phyloP scores from a whole-genome alignment of 129 eudicot genomes.

The Ambrosia trifida region DNA sequence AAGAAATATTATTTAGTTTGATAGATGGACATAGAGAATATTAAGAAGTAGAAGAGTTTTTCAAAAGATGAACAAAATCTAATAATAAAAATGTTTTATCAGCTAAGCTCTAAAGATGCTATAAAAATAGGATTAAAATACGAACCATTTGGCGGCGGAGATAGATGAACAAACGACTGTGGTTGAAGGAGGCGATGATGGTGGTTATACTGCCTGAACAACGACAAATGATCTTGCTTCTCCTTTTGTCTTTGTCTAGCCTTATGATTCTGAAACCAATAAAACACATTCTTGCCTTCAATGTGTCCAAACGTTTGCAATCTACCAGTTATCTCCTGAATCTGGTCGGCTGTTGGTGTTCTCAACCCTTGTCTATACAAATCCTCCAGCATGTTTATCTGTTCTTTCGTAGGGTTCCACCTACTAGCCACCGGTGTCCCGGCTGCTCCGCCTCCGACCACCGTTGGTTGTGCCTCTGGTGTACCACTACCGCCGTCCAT shows the following conservation, averaged over 20 bases:
- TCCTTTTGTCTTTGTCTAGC: slow-evolving; percentile 82
- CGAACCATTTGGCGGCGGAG: slow-evolving; percentile 50
- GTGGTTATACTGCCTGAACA: slow-evolving; percentile 34
- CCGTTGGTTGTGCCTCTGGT: neutral
- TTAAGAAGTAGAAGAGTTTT: no score
- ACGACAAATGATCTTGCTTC: slow-evolving; percentile 49
- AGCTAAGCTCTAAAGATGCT: neutral
- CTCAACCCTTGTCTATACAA: slow-evolving; percentile 61
- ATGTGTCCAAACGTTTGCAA: slow-evolving; percentile 60
- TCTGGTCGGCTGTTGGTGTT: slow-evolving; percentile 79
- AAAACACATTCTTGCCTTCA: slow-evolving; percentile 83
- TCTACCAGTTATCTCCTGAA: slow-evolving; percentile 59
- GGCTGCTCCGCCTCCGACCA: slow-evolving; percentile 20
- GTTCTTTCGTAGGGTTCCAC: slow-evolving; percentile 94
- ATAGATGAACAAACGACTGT: slow-evolving; percentile 24
- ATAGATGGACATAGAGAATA: no score
- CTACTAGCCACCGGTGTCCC: slow-evolving; percentile 37
- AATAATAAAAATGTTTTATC: neutral
- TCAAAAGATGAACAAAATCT: no score
- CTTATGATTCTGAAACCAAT: slow-evolving; percentile 89
- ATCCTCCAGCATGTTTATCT: slow-evolving; percentile 56
- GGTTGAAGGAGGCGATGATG: slow-evolving; percentile 20
- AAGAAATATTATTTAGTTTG: no score
- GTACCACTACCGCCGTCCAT: slow-evolving; percentile 21
- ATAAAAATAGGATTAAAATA: neutral